A percentile compares a stretch with the other conserved stretches of the same genome.
Evolutionary conservation across 2,329 filamentous ascomycete genomes (phyloP).

Genomic region (Exserohilum turcica): DNA sequence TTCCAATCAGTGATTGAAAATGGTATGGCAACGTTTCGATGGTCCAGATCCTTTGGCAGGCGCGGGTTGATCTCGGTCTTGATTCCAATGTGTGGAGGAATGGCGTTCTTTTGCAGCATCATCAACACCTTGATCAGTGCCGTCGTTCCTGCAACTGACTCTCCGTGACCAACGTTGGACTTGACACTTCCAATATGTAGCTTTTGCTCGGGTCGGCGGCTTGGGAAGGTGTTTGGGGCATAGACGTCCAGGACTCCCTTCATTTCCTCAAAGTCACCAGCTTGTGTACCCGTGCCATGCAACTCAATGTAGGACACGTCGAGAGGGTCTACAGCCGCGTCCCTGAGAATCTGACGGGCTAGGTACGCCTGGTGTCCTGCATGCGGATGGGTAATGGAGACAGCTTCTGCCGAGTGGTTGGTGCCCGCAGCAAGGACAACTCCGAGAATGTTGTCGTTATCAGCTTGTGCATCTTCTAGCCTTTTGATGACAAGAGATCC

Average conservation of each 20-base stretch:
- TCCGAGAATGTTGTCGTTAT: slow-evolving; percentile 41
- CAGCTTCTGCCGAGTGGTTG: slow-evolving; percentile 42
- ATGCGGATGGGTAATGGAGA: slow-evolving; percentile 40
- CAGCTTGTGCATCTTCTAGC: slow-evolving; percentile 38
- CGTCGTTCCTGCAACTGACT: slow-evolving; percentile 40
- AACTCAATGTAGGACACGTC: slow-evolving; percentile 37
- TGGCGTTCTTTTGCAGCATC: slow-evolving; percentile 30
- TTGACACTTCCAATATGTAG: slow-evolving; percentile 41
- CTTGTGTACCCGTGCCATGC: slow-evolving; percentile 39
- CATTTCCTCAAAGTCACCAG: slow-evolving; percentile 31
- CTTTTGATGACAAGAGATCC: slow-evolving; percentile 42
- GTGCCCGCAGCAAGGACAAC: slow-evolving; percentile 40
- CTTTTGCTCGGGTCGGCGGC: slow-evolving; percentile 5
- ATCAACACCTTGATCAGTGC: slow-evolving; percentile 45
- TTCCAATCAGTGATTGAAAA: slow-evolving; percentile 1
- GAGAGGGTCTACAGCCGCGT: slow-evolving; percentile 45
- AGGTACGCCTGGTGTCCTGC: slow-evolving; percentile 26
- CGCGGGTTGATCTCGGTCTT: slow-evolving; percentile 7
- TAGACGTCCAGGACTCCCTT: slow-evolving; percentile 18
- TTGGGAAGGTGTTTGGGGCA: slow-evolving; percentile 10
- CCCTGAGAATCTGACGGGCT: slow-evolving; percentile 26
- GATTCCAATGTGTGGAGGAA: slow-evolving; percentile 17
- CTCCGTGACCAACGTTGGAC: slow-evolving; percentile 45
- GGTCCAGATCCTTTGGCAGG: neutral
- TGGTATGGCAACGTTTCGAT: neutral